Conservation (phyloP, 1,139 yeast species). For the Suhomyces panamericanus region DNA sequence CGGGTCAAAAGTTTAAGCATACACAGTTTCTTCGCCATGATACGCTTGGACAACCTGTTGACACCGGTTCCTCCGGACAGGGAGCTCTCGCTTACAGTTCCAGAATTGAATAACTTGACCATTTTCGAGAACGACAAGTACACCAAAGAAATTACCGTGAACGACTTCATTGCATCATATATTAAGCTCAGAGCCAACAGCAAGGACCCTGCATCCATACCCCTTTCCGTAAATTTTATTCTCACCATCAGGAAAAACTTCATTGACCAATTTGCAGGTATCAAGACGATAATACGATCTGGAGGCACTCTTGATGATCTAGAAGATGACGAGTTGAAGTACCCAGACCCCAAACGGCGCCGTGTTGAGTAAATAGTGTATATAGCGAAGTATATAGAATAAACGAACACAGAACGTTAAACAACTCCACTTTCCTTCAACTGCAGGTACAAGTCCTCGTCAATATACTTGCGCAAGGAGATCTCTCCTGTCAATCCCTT, state of each 20-base stretch:
- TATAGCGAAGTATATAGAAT: background rate
- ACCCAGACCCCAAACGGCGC: conserved; percentile 1
- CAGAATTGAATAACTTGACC: conserved; percentile 31
- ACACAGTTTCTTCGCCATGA: conserved; percentile 27
- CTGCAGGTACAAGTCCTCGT: conserved; percentile 54
- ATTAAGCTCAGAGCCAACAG: conserved; percentile 26
- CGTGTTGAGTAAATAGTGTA: background rate
- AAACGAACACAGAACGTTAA: conserved; percentile 1
- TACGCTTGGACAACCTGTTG: conserved; percentile 31
- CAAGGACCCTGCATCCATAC: conserved; percentile 18
- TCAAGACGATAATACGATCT: conserved; percentile 25
- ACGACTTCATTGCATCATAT: conserved; percentile 36
- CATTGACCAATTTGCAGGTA: conserved; percentile 30
- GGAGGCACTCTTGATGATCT: conserved; percentile 24
- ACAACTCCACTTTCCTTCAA: conserved; percentile 49
- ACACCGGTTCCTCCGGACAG: conserved; percentile 28
- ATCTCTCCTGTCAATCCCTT: conserved; percentile 87
- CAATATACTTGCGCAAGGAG: conserved; percentile 67
- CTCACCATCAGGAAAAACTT: conserved; percentile 33
- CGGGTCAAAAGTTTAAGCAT: conserved; percentile 21
- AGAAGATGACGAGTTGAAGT: background rate
- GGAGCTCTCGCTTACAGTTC: conserved; percentile 35
- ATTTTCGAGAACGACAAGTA: conserved; percentile 45
- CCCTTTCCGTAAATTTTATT: conserved; percentile 25
- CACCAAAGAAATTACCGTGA: conserved; percentile 30